phyloP scores from a whole-genome alignment of 169 alveolate genomes.

The Eimeria necatrix region DNA sequence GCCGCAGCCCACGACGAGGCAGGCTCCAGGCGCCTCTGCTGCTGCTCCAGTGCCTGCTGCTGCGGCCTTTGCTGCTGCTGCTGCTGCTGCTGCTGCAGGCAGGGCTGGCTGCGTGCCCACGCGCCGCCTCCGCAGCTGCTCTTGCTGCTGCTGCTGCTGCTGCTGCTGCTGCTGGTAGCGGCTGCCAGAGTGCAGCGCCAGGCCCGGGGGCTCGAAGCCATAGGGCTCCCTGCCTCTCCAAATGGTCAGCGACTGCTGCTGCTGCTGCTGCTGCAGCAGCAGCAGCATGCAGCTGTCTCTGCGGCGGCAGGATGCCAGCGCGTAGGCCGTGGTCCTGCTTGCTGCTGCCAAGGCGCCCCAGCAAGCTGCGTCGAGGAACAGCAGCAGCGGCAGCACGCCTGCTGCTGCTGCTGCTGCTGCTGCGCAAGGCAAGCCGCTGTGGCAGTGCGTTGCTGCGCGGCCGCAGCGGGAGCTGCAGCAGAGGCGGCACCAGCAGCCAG shows the following conservation, averaged over 20 bases:
- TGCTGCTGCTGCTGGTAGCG: neutral
- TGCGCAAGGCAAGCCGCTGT: no score
- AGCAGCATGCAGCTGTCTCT: neutral
- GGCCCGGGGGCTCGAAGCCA: neutral
- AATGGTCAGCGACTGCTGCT: neutral
- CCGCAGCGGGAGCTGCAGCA: no score
- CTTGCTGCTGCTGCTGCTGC: neutral
- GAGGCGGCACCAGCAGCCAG: slow-evolving; percentile 1
- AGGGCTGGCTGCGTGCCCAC: neutral
- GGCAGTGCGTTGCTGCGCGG: neutral
- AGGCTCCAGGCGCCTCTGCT: neutral
- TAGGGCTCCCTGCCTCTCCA: neutral
- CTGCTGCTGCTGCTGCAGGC: neutral
- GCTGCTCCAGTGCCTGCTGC: no score
- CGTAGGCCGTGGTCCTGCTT: neutral
- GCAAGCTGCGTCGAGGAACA: neutral
- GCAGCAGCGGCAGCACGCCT: no score
- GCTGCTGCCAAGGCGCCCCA: neutral
- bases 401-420: no score
- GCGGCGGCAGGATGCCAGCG: neutral
- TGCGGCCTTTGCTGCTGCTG: neutral
- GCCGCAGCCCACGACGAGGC: neutral
- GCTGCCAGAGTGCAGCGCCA: neutral
- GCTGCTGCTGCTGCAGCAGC: slow-evolving; percentile 6
- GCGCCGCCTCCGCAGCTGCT: neutral